Conservation (phyloP, 768 basidiomycete species). For the Boletus tomentosulus region DNA sequence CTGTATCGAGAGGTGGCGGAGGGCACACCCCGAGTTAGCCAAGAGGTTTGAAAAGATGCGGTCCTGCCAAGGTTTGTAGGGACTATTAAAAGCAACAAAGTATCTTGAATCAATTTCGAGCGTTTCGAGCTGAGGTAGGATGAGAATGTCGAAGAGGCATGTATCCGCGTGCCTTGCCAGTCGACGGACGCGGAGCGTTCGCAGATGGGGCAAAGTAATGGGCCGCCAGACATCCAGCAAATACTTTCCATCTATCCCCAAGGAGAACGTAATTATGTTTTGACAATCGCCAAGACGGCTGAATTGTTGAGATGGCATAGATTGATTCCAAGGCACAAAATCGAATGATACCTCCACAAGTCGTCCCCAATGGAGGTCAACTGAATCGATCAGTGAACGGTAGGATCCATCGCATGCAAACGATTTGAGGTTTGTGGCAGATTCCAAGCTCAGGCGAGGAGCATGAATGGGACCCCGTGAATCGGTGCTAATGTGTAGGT, state of each 20-base stretch:
- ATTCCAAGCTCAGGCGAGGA: conserved; percentile 4
- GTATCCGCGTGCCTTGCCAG: background rate
- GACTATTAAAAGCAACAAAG: background rate
- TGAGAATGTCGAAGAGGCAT: conserved; percentile 3
- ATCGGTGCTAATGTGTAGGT: conserved; percentile 2
- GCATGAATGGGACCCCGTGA: background rate
- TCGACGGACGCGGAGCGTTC: conserved; percentile 15
- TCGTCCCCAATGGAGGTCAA: conserved; percentile 9
- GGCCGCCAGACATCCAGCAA: background rate
- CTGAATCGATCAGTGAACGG: background rate
- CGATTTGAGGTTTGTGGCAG: conserved; percentile 11
- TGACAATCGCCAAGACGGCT: conserved; percentile 5
- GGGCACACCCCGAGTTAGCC: conserved; percentile 11
- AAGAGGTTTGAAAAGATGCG: conserved; percentile 12
- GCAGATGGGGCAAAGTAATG: conserved; percentile 8
- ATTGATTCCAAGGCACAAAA: background rate
- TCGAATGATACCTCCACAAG: conserved; percentile 12
- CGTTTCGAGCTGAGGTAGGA: conserved; percentile 13
- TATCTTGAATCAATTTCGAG: conserved; percentile 14
- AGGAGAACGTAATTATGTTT: conserved; percentile 15
- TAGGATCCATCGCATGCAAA: conserved; percentile 10
- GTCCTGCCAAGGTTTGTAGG: background rate
- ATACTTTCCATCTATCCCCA: conserved; percentile 10
- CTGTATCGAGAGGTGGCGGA: conserved; percentile 10
- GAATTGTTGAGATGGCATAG: background rate